These are phyloP conservation scores for Solioccasus polychromus DNA, from an alignment of 768 basidiomycete species.

Conservation along the genomic window DNA sequence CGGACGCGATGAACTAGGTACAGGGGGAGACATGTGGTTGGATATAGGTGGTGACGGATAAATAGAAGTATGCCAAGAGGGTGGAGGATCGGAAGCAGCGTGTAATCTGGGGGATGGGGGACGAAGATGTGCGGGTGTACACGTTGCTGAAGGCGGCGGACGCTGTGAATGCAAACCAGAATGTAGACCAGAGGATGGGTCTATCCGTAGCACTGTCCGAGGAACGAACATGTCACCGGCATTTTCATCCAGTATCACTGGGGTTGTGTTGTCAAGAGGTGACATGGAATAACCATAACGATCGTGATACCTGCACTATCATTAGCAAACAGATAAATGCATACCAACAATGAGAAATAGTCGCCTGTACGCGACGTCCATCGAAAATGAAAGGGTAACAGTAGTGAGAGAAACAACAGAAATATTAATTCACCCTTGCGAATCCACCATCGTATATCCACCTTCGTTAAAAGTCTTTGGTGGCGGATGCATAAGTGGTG, in stretches of 20 bases:
- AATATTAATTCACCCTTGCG: conserved; percentile 27
- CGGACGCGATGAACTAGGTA: conserved; percentile 19
- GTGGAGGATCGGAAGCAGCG: conserved; percentile 21
- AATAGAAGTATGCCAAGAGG: conserved; percentile 18
- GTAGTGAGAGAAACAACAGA: background rate
- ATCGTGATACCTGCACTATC: conserved; percentile 24
- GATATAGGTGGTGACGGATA: conserved; percentile 28
- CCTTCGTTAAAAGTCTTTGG: conserved; percentile 23
- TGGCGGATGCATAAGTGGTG: conserved; percentile 15
- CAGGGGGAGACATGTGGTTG: conserved; percentile 17
- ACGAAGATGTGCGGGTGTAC: conserved; percentile 26
- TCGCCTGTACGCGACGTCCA: conserved; percentile 14
- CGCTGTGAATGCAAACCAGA: conserved; percentile 2
- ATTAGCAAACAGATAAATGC: conserved; percentile 16
- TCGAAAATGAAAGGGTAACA: background rate
- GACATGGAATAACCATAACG: conserved; percentile 27
- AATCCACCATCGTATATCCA: conserved; percentile 21
- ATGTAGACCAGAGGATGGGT: conserved; percentile 5
- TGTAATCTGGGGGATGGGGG: conserved; percentile 29
- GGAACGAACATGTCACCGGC: conserved; percentile 17
- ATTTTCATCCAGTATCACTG: conserved; percentile 33
- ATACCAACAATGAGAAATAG: conserved; percentile 11
- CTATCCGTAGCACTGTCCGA: conserved; percentile 23
- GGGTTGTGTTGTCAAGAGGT: conserved; percentile 31
- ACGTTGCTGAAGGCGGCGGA: conserved; percentile 9